phyloP scores from a whole-genome alignment of 2,329 filamentous ascomycete genomes.

The Ophiocordyceps sinensis region DNA sequence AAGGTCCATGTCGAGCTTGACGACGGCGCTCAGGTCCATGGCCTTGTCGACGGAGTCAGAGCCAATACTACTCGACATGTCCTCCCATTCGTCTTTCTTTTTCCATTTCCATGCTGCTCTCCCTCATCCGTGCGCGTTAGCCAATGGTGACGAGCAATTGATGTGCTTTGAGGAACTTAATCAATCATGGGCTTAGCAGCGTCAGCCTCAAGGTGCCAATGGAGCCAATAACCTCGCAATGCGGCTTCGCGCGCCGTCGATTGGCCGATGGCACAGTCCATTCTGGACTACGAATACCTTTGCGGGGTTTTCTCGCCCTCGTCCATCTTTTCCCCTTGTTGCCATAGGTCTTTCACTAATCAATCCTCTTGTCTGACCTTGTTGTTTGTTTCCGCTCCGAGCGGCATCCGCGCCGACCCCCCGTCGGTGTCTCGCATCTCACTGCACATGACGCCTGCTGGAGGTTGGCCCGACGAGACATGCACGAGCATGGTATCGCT shows the following conservation, averaged over 20 bases:
- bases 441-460: not conserved
- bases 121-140: not conserved
- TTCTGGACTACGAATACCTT: conserved; percentile 8
- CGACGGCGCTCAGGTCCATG: no score
- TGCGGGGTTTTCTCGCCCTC: not conserved
- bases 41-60: no score
- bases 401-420: not conserved
- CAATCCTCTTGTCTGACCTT: no score
- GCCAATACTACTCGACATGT: no score
- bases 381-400: no score
- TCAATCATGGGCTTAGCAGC: not conserved
- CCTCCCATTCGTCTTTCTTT: no score
- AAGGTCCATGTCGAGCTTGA: no score
- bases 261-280: conserved; percentile 14
- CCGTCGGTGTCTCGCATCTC: not conserved
- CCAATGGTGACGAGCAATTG: not conserved
- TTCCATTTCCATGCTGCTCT: no score
- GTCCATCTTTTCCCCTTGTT: no score
- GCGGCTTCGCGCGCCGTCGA: conserved; percentile 6
- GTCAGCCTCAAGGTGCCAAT: conserved; percentile 6
- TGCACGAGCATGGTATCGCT: not conserved
- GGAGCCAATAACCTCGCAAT: conserved; percentile 11
- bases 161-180: not conserved
- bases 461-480: not conserved
- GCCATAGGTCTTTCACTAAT: no score